phyloP scores from a whole-genome alignment of 2,329 filamentous ascomycete genomes.

The Exophiala calicioides region DNA sequence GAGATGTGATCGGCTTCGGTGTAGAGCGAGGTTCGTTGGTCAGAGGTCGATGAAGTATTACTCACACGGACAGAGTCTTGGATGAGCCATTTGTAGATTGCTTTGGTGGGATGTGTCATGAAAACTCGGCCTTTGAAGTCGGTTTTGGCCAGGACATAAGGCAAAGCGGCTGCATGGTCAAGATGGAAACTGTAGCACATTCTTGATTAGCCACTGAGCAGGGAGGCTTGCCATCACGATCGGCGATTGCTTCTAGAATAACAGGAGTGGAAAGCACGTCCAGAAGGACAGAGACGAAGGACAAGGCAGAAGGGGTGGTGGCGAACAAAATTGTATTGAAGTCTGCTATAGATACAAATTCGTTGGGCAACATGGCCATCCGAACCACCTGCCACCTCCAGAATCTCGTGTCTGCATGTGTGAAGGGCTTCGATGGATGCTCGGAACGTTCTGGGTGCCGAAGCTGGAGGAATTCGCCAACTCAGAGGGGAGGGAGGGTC shows the following conservation, averaged over 20 bases:
- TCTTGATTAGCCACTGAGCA: constrained; percentile 35
- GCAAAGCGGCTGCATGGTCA: constrained; percentile 97
- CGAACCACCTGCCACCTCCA: background rate
- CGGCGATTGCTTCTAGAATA: background rate
- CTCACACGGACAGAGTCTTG: constrained; percentile 91
- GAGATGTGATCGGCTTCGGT: constrained; percentile 93
- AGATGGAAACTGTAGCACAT: constrained; percentile 77
- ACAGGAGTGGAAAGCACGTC: constrained; percentile 1
- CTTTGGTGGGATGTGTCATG: constrained; percentile 99
- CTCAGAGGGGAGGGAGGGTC: constrained; percentile 27
- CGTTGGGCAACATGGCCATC: background rate
- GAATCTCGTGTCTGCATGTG: constrained; percentile 2
- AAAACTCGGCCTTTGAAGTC: constrained; percentile 96
- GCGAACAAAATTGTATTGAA: constrained; percentile 32
- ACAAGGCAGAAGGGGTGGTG: constrained; percentile 14
- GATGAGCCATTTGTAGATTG: constrained; percentile 99
- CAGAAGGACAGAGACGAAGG: constrained; percentile 9
- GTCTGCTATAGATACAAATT: constrained; percentile 24
- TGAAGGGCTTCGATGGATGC: no score
- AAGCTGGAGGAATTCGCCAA: constrained; percentile 24
- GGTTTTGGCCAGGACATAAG: constrained; percentile 95
- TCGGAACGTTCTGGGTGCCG: no score
- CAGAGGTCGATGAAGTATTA: constrained; percentile 65
- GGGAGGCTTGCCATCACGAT: constrained; percentile 1
- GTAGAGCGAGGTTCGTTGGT: constrained; percentile 71